Base-by-base conservation (phyloP, 495 filamentous ascomycete genomes). In the Xylaria grammica region DNA sequence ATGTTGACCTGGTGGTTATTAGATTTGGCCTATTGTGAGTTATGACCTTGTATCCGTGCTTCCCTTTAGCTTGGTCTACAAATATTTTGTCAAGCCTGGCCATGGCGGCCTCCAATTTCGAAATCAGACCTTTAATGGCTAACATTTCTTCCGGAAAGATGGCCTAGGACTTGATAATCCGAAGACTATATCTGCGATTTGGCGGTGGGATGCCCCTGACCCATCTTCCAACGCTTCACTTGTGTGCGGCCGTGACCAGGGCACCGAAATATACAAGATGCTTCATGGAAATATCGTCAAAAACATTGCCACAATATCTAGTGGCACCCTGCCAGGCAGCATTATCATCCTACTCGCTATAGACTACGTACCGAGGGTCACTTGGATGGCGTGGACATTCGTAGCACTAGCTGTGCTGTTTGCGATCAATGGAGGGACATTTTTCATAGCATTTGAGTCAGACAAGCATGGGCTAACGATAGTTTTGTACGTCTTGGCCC, bases 81-180 rank as follows among this genome's bases (percentile, higher is more conserved):
- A 36, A n/a, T n/a, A n/a, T n/a, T 36, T 36, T 36, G 32, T 4
- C n/a, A n/a, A n/a, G n/a, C n/a, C n/a, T 51, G 29, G 2, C 27
- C 22, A 15, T n/a, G 8, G 3, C 19, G 30, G 1, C 4, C 49
- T 9, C 19, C 9, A 20, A 11, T 27, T 20, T 20, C 10, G 19
- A 11, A 7, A 53, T 53, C 10, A 36, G 30, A 15, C 30, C 19
- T 24, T 11, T 5, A 19, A 4, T 10, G 30, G 20, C 51, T 53
- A 7, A 53, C 2, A 13, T 50, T 15, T 32, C 20, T 53, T 4
- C 29, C 10, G 5, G 32, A 36, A 36, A 53, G 52, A 55, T 2
- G 89, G 89, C 60, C 80, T 91, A 17, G 86, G 87, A 52, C 75
- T 91, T n/a, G 89, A 90, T 74, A 88, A 87, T 69, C 85, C 86